Conservation (phyloP, 2,329 filamentous ascomycete species). For the Pseudonectria buxi region DNA sequence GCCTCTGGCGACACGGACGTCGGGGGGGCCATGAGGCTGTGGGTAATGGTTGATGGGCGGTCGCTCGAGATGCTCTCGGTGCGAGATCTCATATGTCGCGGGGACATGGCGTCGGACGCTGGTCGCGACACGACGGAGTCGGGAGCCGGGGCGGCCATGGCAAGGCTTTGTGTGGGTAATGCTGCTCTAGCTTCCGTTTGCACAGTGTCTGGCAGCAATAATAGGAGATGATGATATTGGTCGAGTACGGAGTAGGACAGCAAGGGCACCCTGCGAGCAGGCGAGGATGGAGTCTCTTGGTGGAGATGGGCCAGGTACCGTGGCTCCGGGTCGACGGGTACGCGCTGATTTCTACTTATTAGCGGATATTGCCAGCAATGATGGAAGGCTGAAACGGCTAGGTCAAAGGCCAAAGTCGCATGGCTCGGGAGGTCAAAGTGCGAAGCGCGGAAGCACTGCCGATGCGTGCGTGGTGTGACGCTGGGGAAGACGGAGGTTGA, state of each 20-base stretch:
- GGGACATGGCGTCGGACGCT: conserved; percentile 28
- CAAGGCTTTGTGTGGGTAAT: conserved; percentile 17
- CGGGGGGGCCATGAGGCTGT: conserved; percentile 60
- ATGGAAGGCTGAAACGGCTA: conserved; percentile 7
- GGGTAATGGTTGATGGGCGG: conserved; percentile 53
- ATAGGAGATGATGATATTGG: conserved; percentile 9
- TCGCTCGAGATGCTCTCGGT: conserved; percentile 66
- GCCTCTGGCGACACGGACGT: conserved; percentile 65
- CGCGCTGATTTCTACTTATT: conserved; percentile 16
- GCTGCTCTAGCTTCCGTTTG: conserved; percentile 14
- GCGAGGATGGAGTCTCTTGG: conserved; percentile 9
- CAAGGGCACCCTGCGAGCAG: conserved; percentile 11
- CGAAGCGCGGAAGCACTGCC: conserved; percentile 8
- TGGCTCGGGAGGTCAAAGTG: conserved; percentile 7
- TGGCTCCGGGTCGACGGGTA: conserved; percentile 6
- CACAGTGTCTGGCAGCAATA: conserved; percentile 9
- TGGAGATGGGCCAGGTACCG: conserved; percentile 8
- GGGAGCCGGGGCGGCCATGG: conserved; percentile 21
- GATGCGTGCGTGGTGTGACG: too few species aligned
- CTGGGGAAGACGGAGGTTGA: too few species aligned
- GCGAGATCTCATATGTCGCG: conserved; percentile 37
- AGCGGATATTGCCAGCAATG: conserved; percentile 12
- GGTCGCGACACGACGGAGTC: conserved; percentile 27
- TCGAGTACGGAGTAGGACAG: conserved; percentile 14
- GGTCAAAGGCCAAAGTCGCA: conserved; percentile 6